Base-by-base conservation (phyloP, 129 eudicot genomes). In the Pittosporum tobira region DNA sequence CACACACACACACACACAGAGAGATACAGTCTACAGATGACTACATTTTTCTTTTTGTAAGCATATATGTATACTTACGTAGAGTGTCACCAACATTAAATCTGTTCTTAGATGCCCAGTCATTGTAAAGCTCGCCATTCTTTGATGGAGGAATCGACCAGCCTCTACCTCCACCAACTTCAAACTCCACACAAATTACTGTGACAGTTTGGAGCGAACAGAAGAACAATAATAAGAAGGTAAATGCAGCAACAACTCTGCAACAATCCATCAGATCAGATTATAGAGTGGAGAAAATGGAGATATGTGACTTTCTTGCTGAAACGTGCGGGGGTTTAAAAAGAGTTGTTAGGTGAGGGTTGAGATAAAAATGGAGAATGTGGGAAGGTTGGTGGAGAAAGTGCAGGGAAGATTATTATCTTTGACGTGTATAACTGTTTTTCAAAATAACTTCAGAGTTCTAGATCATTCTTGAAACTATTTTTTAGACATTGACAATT, bases 31-130 rank as follows among this genome's bases (percentile, higher is more conserved):
- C n/a, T n/a, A n/a, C n/a, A n/a, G n/a, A n/a, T n/a, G n/a, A n/a
- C n/a, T n/a, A n/a, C n/a, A n/a, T n/a, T n/a, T n/a, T n/a, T n/a
- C 0, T 47, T 3, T 3, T 18, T 0, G 7, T 47, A 23, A 1
- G 31, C 6, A 25, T 0, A 3, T 23, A 4, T 3, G 3, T 5
- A 16, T 56, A 74, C 94, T 71, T 78, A 88, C 96, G 73, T 16
- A 88, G 67, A 28, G 94, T 81, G 62, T 88, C 96, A 25, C 76
- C 73, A 51, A 75, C 64, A 38, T 73, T 72, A 57, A 87, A 87
- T 30, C 96, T 73, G 59, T 80, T 87, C 6, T 49, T 48, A 26
- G 82, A 58, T 60, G 94, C 94, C 96, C 96, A 87, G 2, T 77
- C 58, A 60, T 83, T 63, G 75, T 59, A 83, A 18, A 70, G 34